Conservation (phyloP, 306 rosid species). For the Alnus glutinosa region DNA sequence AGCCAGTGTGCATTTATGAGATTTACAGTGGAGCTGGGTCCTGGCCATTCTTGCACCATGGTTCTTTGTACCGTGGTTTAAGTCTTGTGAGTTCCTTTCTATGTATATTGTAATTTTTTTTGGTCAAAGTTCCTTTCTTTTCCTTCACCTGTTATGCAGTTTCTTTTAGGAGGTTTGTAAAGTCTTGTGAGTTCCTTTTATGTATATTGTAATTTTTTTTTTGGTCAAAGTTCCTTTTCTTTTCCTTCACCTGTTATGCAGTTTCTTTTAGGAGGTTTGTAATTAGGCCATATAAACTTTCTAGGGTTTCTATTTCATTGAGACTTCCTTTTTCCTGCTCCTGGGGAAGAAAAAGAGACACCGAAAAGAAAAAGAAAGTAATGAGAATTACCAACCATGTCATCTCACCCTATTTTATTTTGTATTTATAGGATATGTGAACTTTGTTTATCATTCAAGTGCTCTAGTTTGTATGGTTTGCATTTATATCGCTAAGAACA, state of each 20-base stretch:
- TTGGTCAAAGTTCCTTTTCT: constrained; percentile 7
- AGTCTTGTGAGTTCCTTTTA: constrained; percentile 74
- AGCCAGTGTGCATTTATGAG: constrained; percentile 88
- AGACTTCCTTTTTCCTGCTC: neutral
- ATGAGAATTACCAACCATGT: neutral
- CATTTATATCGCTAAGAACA: neutral
- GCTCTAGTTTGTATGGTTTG: neutral
- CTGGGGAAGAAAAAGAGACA: neutral
- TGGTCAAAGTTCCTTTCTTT: constrained; percentile 8
- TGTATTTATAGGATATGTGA: neutral
- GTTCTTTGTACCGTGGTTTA: constrained; percentile 92
- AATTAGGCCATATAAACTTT: neutral
- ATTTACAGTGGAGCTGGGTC: constrained; percentile 79
- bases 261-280: neutral
- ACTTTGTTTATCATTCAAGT: constrained; percentile 11
- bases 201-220: constrained; percentile 6
- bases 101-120: constrained; percentile 8
- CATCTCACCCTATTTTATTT: neutral
- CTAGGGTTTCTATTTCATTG: neutral
- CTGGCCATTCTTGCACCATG: constrained; percentile 95
- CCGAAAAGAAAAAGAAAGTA: neutral
- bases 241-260: neutral
- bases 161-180: neutral
- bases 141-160: neutral
- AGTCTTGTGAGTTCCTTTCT: constrained; percentile 76